Base-by-base conservation (phyloP, 306 rosid species). In the Vicia villosa region DNA sequence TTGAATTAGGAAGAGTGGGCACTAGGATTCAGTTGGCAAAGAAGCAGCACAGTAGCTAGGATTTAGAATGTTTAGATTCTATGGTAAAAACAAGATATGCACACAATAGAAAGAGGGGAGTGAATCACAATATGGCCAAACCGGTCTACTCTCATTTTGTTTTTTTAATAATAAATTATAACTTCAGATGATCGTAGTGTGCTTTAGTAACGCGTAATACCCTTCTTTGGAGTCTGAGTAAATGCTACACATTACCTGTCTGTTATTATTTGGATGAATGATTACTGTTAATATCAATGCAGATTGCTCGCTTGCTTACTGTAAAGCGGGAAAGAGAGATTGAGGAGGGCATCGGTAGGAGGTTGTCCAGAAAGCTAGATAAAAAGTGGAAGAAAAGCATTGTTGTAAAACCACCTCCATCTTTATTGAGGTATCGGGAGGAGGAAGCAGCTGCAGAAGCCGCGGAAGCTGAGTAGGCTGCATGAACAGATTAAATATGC, bases 271-370 rank as follows among this genome's bases (percentile, higher is more conserved):
- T 70, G 73, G 52, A 62, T 65, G 67, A 24, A 65, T 74, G 74
- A 66, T 80, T 50, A 42, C 17, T 41, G 36, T 30, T 78, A 68
- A 42, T 57, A 47, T 70, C 17, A 45, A 10, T 37, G 19, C 70
- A 91, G 99, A 42, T 89, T 86, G 92, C 99, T 77, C 95, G 99
- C 34, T 68, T 95, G 95, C 96, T 91, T 21, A 95, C 99, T 5
- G 95, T 91, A 60, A 88, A 79, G 83, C 84, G 96, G 10, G 99
- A 95, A 86, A 86, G 97, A 83, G 96, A 95, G 83, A 46, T 91
- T 4, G 99, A 91, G 70, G 89, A 87, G 68, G 99, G 99, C 47
- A 86, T 91, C 8, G 77, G 72, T 21, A 95, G 91, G 84, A 80
- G 99, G 74, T 77, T 89, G 77, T 95, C 99, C 19, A 83, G 99